phyloP scores from a whole-genome alignment of 208 protist species.

The Acanthamoeba culbertsoni region DNA sequence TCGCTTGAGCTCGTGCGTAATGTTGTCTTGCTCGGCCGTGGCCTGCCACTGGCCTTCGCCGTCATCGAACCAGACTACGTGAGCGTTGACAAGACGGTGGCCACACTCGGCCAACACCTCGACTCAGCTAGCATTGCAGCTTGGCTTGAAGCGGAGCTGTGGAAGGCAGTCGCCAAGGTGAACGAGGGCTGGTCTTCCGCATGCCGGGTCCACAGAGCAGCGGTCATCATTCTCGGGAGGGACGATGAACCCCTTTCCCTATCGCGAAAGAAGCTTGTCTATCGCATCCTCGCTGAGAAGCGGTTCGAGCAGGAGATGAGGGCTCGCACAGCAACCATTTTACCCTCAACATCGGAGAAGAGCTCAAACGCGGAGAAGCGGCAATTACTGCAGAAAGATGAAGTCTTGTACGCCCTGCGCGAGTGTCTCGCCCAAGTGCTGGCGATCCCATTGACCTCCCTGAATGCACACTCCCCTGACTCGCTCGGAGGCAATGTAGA shows the following conservation, averaged over 20 bases:
- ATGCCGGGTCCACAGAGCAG: not conserved
- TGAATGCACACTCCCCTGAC: not conserved
- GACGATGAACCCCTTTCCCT: not conserved
- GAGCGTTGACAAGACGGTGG: not conserved
- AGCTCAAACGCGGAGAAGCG: not conserved
- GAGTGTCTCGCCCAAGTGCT: conserved; percentile 10
- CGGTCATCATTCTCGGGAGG: not conserved
- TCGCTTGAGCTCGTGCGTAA: not conserved
- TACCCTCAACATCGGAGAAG: not conserved
- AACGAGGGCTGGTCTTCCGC: not conserved
- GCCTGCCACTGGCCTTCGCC: conserved; percentile 14
- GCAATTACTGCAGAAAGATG: not conserved
- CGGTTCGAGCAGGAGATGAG: not conserved
- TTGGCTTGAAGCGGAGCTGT: not conserved
- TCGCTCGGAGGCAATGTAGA: not conserved
- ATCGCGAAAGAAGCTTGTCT: conserved; percentile 6
- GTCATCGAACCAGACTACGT: conserved; percentile 31
- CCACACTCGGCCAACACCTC: too few species aligned
- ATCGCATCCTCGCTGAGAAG: conserved; percentile 29
- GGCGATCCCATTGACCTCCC: not conserved
- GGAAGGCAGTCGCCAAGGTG: not conserved
- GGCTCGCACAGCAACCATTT: not conserved
- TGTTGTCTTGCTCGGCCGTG: not conserved
- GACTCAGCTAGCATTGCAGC: not conserved
- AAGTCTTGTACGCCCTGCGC: not conserved